A percentile compares a stretch with the other conserved stretches of the same genome.
These are phyloP conservation scores for Flagelloscypha sp. DNA, from an alignment of 768 basidiomycete species.

Conservation along the genomic window DNA sequence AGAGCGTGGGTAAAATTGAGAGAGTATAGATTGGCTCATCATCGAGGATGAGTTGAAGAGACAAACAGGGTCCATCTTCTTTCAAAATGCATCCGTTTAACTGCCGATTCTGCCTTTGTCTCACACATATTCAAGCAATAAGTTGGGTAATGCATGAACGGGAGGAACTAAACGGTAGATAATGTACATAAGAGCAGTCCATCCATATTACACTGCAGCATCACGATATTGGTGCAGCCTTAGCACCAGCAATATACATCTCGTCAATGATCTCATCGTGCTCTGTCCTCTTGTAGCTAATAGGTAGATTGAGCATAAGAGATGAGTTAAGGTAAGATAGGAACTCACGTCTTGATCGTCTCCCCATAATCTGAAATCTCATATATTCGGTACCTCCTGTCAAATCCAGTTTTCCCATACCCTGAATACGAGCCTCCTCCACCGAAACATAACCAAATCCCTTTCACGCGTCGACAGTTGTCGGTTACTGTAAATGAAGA, in stretches of 20 bases:
- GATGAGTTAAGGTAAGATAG: too few relatives aligned
- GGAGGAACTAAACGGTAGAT: too few relatives aligned
- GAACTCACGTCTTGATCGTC: constrained; percentile 79
- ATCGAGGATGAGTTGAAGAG: too few relatives aligned
- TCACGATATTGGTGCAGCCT: constrained; percentile 27
- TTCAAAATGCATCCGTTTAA: too few relatives aligned
- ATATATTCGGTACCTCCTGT: constrained; percentile 85
- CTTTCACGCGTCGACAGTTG: constrained; percentile 76
- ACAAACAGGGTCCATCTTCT: too few relatives aligned
- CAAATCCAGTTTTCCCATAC: constrained; percentile 78
- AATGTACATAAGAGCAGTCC: constrained; percentile 1
- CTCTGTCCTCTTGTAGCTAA: constrained; percentile 79
- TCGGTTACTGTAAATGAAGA: constrained; percentile 55
- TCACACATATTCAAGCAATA: too few relatives aligned
- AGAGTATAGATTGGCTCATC: too few relatives aligned
- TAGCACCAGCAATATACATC: constrained; percentile 49
- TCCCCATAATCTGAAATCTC: constrained; percentile 87
- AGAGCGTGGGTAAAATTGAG: too few relatives aligned
- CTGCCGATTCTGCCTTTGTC: too few relatives aligned
- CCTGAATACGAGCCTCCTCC: constrained; percentile 83
- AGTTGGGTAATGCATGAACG: too few relatives aligned
- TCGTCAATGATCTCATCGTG: constrained; percentile 59
- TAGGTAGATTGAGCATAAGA: too few relatives aligned
- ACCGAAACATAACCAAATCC: constrained; percentile 89
- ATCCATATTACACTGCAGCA: neutral